Conservation (phyloP, 2,329 filamentous ascomycete genomes). For the Parasarocladium wereldwijsianum region DNA sequence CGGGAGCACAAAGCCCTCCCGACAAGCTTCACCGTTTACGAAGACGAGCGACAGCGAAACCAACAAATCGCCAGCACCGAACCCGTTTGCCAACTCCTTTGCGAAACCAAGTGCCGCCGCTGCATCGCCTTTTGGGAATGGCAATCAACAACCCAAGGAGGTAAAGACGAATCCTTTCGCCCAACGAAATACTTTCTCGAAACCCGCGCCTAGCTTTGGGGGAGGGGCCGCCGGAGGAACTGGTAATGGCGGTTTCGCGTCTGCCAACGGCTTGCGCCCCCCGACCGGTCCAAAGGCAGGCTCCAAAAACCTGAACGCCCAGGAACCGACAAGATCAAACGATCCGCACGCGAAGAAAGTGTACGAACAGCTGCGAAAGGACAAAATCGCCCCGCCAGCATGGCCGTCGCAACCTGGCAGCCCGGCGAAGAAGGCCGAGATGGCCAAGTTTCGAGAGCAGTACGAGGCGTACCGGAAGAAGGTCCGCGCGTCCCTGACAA, state of each 20-base stretch:
- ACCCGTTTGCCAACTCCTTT: conserved; percentile 3
- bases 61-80: conserved; percentile 4
- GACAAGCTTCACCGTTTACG: conserved; percentile 4
- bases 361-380: conserved; percentile 34
- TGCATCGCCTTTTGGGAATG: conserved; percentile 7
- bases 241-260: background rate
- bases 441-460: conserved; percentile 39
- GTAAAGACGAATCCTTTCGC: conserved; percentile 10
- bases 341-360: conserved; percentile 35
- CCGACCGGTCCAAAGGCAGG: conserved; percentile 3
- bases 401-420: conserved; percentile 43
- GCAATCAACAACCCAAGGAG: conserved; percentile 11
- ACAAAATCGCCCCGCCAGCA: conserved; percentile 35
- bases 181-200: background rate
- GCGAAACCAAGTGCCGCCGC: background rate
- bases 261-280: background rate
- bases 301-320: conserved; percentile 9
- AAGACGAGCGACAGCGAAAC: conserved; percentile 11
- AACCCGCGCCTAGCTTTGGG: background rate
- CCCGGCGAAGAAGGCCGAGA: conserved; percentile 30
- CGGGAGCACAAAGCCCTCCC: conserved; percentile 5
- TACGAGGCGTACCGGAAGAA: conserved; percentile 42
- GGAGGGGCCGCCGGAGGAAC: background rate
- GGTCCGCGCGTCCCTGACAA: conserved; percentile 42
- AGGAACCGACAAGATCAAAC: conserved; percentile 11